These are phyloP conservation scores for Cinnamomum micranthum DNA, from an alignment of 164 flowering plant species.

Conservation along the genomic window DNA sequence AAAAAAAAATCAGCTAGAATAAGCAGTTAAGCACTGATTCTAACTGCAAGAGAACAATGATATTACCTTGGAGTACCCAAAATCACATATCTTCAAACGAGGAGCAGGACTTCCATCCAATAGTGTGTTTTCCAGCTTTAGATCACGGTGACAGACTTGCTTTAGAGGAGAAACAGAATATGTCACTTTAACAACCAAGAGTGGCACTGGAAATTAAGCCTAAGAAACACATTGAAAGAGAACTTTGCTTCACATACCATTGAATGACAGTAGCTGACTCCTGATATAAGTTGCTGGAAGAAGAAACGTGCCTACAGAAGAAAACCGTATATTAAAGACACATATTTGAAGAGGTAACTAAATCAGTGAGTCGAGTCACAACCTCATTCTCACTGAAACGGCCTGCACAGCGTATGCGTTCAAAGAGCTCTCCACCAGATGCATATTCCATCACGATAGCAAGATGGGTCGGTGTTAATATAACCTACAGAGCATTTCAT, in stretches of 20 bases:
- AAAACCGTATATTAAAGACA: neutral
- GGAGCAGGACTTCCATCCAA: conserved; percentile 94
- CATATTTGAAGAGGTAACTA: neutral
- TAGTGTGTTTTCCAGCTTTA: conserved; percentile 86
- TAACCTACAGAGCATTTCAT: conserved; percentile 1
- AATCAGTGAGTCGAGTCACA: neutral
- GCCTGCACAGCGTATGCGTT: conserved; percentile 85
- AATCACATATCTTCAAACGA: conserved; percentile 87
- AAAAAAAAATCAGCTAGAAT: neutral
- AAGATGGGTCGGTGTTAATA: conserved; percentile 9
- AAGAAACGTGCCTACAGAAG: conserved; percentile 77
- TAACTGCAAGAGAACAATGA: neutral
- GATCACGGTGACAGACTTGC: conserved; percentile 95
- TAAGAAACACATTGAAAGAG: conserved; percentile 6
- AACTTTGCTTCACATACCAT: conserved; percentile 43
- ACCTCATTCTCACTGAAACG: conserved; percentile 97
- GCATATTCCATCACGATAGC: conserved; percentile 12
- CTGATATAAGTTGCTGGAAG: conserved; percentile 91
- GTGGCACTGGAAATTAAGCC: neutral
- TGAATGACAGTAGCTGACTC: conserved; percentile 87
- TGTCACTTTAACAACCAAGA: neutral
- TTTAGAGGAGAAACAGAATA: conserved; percentile 19
- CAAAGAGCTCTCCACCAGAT: conserved; percentile 56
- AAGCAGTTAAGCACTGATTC: neutral
- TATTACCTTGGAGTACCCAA: conserved; percentile 91